phyloP scores from a whole-genome alignment of 768 basidiomycete genomes.

The Boletus subparvulus region DNA sequence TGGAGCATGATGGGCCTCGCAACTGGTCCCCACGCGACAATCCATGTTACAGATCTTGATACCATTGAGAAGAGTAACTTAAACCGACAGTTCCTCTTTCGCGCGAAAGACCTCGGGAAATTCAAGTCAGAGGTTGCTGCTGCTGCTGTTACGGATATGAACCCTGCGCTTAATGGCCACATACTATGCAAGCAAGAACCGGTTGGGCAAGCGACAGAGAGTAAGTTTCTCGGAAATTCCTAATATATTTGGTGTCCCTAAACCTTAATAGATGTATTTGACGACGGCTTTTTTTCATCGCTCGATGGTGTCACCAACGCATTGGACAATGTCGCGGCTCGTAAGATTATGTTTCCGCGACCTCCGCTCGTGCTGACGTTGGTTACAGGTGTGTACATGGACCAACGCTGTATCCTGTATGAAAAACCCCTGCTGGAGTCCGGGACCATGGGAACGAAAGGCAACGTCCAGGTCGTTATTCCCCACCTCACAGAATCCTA shows the following conservation, averaged over 20 bases:
- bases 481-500: constrained; percentile 96
- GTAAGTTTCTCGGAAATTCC: constrained; percentile 45
- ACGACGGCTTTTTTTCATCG: constrained; percentile 80
- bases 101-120: constrained; percentile 91
- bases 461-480: constrained; percentile 93
- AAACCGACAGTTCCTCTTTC: constrained; percentile 97
- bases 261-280: constrained; percentile 67
- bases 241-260: constrained; percentile 8
- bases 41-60: constrained; percentile 95
- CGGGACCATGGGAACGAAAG: constrained; percentile 97
- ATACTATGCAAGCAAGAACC: constrained; percentile 89
- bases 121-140: constrained; percentile 97
- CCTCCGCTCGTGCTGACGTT: constrained; percentile 1
- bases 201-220: constrained; percentile 90
- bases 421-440: constrained; percentile 95
- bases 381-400: constrained; percentile 90
- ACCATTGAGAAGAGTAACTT: constrained; percentile 99
- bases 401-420: constrained; percentile 95
- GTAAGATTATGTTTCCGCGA: constrained; percentile 45
- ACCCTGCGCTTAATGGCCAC: constrained; percentile 83
- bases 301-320: constrained; percentile 98
- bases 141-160: constrained; percentile 92
- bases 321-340: constrained; percentile 93
- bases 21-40: constrained; percentile 70
- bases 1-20: constrained; percentile 99